A percentile compares a stretch with the other conserved stretches of the same genome.
These are phyloP conservation scores for Wickerhamomyces chaumierensis DNA, from an alignment of 805 yeast genomes.

Conservation along the genomic window DNA sequence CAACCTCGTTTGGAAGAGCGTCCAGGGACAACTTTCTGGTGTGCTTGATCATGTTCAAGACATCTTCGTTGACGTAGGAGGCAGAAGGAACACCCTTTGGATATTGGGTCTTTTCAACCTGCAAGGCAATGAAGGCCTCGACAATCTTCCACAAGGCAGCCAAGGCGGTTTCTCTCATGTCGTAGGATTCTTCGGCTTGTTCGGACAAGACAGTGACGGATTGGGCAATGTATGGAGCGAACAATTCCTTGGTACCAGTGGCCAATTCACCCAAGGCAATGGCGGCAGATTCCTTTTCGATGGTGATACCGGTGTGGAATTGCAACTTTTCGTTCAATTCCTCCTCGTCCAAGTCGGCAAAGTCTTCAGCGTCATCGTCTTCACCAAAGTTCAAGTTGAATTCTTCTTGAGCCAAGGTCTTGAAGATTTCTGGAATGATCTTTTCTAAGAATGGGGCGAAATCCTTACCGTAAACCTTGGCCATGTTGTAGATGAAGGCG, in stretches of 20 bases:
- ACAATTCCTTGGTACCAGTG: slow-evolving; percentile 70
- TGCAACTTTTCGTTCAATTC: slow-evolving; percentile 63
- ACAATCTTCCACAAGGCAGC: slow-evolving; percentile 75
- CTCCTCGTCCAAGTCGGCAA: slow-evolving; percentile 33
- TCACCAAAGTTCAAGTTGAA: slow-evolving; percentile 52
- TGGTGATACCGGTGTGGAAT: slow-evolving; percentile 89
- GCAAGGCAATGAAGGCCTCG: slow-evolving; percentile 51
- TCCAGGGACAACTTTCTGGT: slow-evolving; percentile 59
- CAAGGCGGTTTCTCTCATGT: slow-evolving; percentile 82
- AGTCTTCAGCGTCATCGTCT: slow-evolving; percentile 23
- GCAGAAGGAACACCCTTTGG: slow-evolving; percentile 57
- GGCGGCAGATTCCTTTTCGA: slow-evolving; percentile 92
- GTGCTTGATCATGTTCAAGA: slow-evolving; percentile 46
- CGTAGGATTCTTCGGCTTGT: slow-evolving; percentile 78
- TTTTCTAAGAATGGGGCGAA: slow-evolving; percentile 77
- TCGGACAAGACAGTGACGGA: slow-evolving; percentile 52
- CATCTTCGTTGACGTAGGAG: slow-evolving; percentile 46
- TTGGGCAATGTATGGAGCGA: slow-evolving; percentile 66
- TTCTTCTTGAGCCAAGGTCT: slow-evolving; percentile 80
- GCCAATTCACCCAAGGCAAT: slow-evolving; percentile 86
- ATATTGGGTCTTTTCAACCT: slow-evolving; percentile 35
- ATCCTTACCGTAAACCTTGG: slow-evolving; percentile 87
- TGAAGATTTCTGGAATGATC: slow-evolving; percentile 74
- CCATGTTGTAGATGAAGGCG: slow-evolving; percentile 86
- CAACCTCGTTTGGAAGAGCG: slow-evolving; percentile 69